A percentile compares a stretch with the other conserved stretches of the same genome.
Evolutionary conservation across 2,329 filamentous ascomycete species (phyloP).

Genomic region (Cladosporium sp.): DNA sequence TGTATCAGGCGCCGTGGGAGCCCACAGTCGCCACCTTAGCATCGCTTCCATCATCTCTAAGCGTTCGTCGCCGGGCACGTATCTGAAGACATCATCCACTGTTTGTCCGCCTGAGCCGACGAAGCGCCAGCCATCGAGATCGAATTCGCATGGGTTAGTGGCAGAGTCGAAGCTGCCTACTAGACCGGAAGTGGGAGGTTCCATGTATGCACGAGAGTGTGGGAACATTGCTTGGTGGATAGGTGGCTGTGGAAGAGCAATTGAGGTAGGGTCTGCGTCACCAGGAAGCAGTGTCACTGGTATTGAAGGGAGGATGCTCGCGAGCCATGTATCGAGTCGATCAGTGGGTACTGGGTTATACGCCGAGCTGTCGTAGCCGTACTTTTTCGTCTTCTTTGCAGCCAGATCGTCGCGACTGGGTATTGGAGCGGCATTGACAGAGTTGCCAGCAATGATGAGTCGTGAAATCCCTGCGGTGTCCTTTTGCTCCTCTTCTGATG

Average conservation of each 20-base stretch:
- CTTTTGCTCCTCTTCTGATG: conserved; percentile 61
- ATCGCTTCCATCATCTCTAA: conserved; percentile 92
- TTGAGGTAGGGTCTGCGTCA: conserved; percentile 80
- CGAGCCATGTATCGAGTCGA: conserved; percentile 79
- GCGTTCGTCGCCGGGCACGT: conserved; percentile 71
- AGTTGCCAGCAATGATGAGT: conserved; percentile 90
- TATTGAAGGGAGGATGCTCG: conserved; percentile 77
- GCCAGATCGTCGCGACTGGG: conserved; percentile 49
- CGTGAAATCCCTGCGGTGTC: conserved; percentile 70
- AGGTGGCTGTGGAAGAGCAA: conserved; percentile 86
- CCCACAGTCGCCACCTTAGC: conserved; percentile 86
- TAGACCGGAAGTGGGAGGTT: conserved; percentile 40
- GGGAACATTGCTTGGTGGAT: conserved; percentile 93
- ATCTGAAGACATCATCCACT: conserved; percentile 89
- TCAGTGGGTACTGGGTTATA: conserved; percentile 87
- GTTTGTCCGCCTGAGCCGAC: conserved; percentile 90
- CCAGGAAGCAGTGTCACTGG: conserved; percentile 89
- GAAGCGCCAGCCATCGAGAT: conserved; percentile 85
- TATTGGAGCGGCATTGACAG: conserved; percentile 59
- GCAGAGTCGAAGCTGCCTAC: conserved; percentile 81
- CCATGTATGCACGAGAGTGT: conserved; percentile 66
- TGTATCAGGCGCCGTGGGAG: conserved; percentile 94
- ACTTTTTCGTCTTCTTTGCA: conserved; percentile 67
- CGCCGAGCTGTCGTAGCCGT: conserved; percentile 85
- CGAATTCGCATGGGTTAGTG: conserved; percentile 91